A percentile compares a stretch with the other conserved stretches of the same genome.
phyloP scores from a whole-genome alignment of 768 basidiomycete species.

The Psilocybe azurescens region DNA sequence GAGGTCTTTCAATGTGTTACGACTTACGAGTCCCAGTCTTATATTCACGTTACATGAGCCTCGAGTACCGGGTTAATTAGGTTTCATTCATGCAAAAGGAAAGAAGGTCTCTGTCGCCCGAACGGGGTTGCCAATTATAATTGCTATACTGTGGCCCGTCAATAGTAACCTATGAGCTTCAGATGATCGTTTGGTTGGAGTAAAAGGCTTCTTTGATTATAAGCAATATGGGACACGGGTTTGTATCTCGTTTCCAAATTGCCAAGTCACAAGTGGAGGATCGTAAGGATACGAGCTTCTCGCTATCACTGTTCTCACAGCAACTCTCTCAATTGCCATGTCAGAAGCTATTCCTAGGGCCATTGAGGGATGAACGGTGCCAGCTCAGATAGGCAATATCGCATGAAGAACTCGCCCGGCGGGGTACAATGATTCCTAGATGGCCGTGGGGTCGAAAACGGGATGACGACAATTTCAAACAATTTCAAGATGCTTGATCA shows the following conservation, averaged over 20 bases:
- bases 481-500: conserved; percentile 70
- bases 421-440: neutral
- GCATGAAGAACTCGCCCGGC: neutral
- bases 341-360: conserved; percentile 2
- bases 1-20: neutral
- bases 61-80: neutral
- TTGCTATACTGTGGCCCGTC: conserved; percentile 3
- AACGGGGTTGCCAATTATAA: neutral
- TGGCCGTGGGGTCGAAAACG: neutral
- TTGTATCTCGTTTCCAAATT: neutral
- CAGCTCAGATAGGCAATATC: neutral
- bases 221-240: conserved; percentile 14
- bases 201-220: conserved; percentile 11
- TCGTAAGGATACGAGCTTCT: conserved; percentile 2
- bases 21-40: neutral
- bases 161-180: conserved; percentile 6
- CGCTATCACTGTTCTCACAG: neutral
- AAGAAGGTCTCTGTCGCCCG: neutral
- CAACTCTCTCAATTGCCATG: neutral
- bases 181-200: conserved; percentile 16
- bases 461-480: conserved; percentile 38
- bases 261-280: conserved; percentile 14
- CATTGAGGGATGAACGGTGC: conserved; percentile 4
- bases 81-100: neutral
- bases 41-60: neutral